These are phyloP conservation scores for Aquilaria malaccensis DNA, from an alignment of 345 rosid species.

Conservation along the genomic window DNA sequence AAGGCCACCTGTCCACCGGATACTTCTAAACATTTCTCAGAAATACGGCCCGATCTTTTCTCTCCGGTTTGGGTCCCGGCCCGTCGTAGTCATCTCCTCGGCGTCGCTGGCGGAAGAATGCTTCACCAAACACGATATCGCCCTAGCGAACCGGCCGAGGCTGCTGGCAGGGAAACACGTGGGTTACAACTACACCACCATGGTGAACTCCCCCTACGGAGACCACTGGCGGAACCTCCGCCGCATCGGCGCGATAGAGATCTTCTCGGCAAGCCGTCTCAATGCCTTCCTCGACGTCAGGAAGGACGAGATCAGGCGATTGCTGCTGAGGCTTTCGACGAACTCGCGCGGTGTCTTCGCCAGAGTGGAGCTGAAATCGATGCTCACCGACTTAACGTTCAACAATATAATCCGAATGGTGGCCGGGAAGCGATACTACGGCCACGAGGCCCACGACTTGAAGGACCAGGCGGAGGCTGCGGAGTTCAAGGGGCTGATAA, in stretches of 20 bases:
- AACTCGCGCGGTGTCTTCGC: not conserved
- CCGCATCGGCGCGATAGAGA: slow-evolving; percentile 30
- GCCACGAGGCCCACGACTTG: slow-evolving; percentile 28
- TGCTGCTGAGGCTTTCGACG: slow-evolving; percentile 18
- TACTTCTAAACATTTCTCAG: slow-evolving; percentile 23
- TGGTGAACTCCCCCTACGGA: slow-evolving; percentile 27
- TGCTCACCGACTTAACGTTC: slow-evolving; percentile 15
- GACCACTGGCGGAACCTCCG: slow-evolving; percentile 62
- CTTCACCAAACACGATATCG: slow-evolving; percentile 41
- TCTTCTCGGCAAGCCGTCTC: slow-evolving; percentile 33
- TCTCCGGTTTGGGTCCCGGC: slow-evolving; percentile 32
- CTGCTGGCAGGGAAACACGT: slow-evolving; percentile 21
- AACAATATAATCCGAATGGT: slow-evolving; percentile 25
- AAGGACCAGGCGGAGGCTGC: slow-evolving; percentile 31
- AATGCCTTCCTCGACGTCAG: slow-evolving; percentile 17
- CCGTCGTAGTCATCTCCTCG: slow-evolving; percentile 30
- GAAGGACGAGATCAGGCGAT: slow-evolving; percentile 30
- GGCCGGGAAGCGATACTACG: slow-evolving; percentile 51
- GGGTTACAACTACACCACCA: slow-evolving; percentile 29
- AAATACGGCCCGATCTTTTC: slow-evolving; percentile 30
- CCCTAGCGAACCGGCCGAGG: slow-evolving; percentile 45
- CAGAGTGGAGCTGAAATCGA: slow-evolving; percentile 20
- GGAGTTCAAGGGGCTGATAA: slow-evolving; percentile 22
- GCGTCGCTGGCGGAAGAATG: slow-evolving; percentile 31
- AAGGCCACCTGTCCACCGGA: slow-evolving; percentile 31